Evolutionary conservation across 192 early-diverging fungal species (phyloP), one percentile per base, ranked within the genome.

Genomic region (Dissophora globulifera): DNA sequence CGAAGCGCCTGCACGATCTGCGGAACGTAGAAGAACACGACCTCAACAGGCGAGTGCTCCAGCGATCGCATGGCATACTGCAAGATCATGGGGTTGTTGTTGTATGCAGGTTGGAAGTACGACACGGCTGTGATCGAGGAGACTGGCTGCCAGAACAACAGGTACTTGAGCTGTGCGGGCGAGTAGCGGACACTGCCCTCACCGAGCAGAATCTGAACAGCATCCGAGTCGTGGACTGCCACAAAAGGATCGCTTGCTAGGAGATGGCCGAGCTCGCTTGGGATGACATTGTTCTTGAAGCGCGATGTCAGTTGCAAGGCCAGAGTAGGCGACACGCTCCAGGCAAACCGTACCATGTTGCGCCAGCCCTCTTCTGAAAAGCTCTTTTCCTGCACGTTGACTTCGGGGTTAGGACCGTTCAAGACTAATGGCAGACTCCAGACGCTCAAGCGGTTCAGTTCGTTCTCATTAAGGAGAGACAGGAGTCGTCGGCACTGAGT

Each of bases 11-110:
- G 98, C 10, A 98, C 96, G 56, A 99, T 87, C 82, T 99, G 98
- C 6, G 98, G 98, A 9, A 99, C 89, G 53, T 98, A 99, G 78
- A 99, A 99, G 85, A 99, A 99, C 6, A 98, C 95, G 30, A 91
- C 86, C 16, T 99, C 96, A 16, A 98, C 90, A 7, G 95, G 92
- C 72, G 93, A 95, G 69, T 88, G 87, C 78, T 96, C 93, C 22
- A 99, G 79, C 31, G 92, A 89, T 23, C 95, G 88, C 84, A 97
- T 92, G 6, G 95, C 90, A 76, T 97, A 99, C 71, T 99, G 98
- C 51, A 98, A 79, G 3, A 96, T 85, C 87, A 97, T 88, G n/a
- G 98, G 94, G 48, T 95, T 85, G 64, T 86, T 83, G 58, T 84
- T 85, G 78, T 86, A 87, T 7, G 83, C 67, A 33, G 92, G 90